These are phyloP conservation scores for Scortechinia acanthostroma DNA, from an alignment of 2,329 filamentous ascomycete species.

Conservation along the genomic window DNA sequence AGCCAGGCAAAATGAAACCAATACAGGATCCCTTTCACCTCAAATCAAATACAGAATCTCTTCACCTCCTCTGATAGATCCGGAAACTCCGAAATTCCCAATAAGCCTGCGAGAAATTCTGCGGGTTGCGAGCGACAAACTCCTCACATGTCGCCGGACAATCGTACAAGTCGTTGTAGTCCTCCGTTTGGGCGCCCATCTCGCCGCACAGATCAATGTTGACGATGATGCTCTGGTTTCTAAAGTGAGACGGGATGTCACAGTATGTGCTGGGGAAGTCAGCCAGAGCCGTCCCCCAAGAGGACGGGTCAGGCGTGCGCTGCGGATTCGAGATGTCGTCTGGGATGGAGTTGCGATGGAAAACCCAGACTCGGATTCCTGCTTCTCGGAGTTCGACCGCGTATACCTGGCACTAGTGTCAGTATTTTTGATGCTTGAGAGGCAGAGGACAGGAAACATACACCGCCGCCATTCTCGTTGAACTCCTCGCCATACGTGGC, in stretches of 20 bases:
- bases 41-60: too few relatives aligned
- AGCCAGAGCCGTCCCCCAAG: conserved; percentile 54
- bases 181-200: conserved; percentile 32
- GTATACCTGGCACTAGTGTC: conserved; percentile 49
- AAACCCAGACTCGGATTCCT: conserved; percentile 60
- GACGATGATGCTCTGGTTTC: conserved; percentile 57
- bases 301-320: conserved; percentile 45
- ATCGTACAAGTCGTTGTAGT: conserved; percentile 8
- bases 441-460: too few relatives aligned
- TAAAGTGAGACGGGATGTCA: conserved; percentile 49
- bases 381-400: conserved; percentile 41
- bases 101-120: conserved; percentile 47
- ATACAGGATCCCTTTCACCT: too few relatives aligned
- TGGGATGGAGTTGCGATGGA: conserved; percentile 36
- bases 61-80: conserved; percentile 49
- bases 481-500: conserved; percentile 40
- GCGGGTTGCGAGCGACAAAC: conserved; percentile 47
- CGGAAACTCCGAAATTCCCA: conserved; percentile 59
- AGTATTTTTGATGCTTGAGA: too few relatives aligned
- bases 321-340: conserved; percentile 33
- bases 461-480: conserved; percentile 44
- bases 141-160: conserved; percentile 46
- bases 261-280: conserved; percentile 61
- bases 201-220: conserved; percentile 62
- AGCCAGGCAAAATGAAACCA: too few relatives aligned